Evolutionary conservation across 148 eudicot species (phyloP).

Genomic region (Agrostemma githago): DNA sequence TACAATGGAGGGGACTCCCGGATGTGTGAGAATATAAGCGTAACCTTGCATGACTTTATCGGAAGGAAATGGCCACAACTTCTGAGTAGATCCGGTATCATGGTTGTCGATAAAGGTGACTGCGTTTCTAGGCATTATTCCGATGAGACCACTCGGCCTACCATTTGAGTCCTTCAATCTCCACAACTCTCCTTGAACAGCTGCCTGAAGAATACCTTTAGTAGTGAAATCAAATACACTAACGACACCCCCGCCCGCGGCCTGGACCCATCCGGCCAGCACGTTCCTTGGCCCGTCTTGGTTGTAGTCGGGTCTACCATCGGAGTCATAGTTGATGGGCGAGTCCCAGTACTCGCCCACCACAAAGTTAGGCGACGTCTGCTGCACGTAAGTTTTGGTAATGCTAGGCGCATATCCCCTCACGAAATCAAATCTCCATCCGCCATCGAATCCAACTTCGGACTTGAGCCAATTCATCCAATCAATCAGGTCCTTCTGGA

Average conservation of each 20-base stretch:
- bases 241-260: conserved; percentile 40
- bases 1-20: conserved; percentile 18
- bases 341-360: conserved; percentile 20
- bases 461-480: conserved; percentile 58
- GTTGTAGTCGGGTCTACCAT: conserved; percentile 19
- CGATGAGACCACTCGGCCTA: conserved; percentile 47
- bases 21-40: conserved; percentile 22
- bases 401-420: conserved; percentile 52
- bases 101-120: conserved; percentile 22
- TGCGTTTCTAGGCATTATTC: conserved; percentile 33
- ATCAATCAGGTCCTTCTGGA: conserved; percentile 35
- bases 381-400: conserved; percentile 31
- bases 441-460: conserved; percentile 26
- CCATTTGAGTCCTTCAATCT: conserved; percentile 51
- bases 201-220: conserved; percentile 55
- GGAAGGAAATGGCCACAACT: conserved; percentile 16
- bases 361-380: conserved; percentile 25
- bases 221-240: conserved; percentile 56
- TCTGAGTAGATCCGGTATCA: conserved; percentile 22
- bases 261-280: conserved; percentile 19
- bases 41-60: conserved; percentile 25
- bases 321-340: conserved; percentile 8
- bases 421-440: conserved; percentile 66
- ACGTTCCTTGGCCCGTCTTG: conserved; percentile 22
- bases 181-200: conserved; percentile 52